These are phyloP conservation scores for Boletus rubroflammeus DNA, from an alignment of 768 basidiomycete genomes.

Conservation along the genomic window DNA sequence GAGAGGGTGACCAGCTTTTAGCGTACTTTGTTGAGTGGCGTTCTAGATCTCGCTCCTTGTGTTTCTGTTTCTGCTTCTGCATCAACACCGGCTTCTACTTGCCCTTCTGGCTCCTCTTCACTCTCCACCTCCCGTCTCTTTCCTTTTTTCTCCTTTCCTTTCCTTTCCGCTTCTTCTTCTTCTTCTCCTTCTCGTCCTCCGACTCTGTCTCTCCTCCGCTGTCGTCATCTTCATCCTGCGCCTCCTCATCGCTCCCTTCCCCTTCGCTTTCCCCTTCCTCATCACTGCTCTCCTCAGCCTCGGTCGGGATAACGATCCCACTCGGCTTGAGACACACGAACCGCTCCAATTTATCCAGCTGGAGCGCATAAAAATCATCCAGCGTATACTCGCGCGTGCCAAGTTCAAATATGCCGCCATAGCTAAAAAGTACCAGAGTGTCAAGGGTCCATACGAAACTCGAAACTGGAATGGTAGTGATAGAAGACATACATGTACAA, in stretches of 20 bases:
- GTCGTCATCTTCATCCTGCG: slow-evolving; percentile 41
- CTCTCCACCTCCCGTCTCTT: slow-evolving; percentile 25
- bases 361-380: slow-evolving; percentile 80
- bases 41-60: slow-evolving; percentile 15
- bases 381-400: slow-evolving; percentile 83
- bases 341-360: slow-evolving; percentile 80
- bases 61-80: neutral
- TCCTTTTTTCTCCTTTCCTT: slow-evolving; percentile 5
- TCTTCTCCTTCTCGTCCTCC: slow-evolving; percentile 12
- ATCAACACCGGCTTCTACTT: neutral
- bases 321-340: slow-evolving; percentile 72
- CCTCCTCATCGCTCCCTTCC: slow-evolving; percentile 54
- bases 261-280: slow-evolving; percentile 59
- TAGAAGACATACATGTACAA: slow-evolving; percentile 66
- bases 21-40: slow-evolving; percentile 7
- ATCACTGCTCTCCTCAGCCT: slow-evolving; percentile 59
- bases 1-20: neutral
- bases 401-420: slow-evolving; percentile 85
- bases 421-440: slow-evolving; percentile 39
- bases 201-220: slow-evolving; percentile 3
- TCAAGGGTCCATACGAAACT: neutral
- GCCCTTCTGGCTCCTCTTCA: slow-evolving; percentile 24
- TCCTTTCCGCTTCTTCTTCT: neutral
- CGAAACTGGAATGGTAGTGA: neutral
- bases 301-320: slow-evolving; percentile 56